Evolutionary conservation across 2,329 filamentous ascomycete genomes (phyloP), one percentile per base, ranked within the genome.

Genomic region (Apiospora pterosperma): DNA sequence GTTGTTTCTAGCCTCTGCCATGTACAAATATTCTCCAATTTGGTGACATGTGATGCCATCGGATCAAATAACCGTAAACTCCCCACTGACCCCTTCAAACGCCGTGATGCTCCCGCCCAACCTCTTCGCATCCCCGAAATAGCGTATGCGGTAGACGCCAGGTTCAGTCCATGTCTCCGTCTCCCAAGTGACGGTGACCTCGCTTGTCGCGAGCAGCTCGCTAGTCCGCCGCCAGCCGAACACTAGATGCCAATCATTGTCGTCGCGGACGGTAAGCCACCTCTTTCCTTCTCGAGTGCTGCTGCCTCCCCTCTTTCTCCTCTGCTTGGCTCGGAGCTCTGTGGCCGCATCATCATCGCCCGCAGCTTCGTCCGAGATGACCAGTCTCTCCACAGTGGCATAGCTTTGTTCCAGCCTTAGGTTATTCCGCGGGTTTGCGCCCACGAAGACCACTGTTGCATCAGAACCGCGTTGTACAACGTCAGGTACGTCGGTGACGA

Each of bases 341-440:
- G 63, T 19, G 55, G 44, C 21, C 36, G 65, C 48, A 34, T 66
- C 64, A 2, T 65, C 55, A 8, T 59, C 39, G 25, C 21, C 11
- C 58, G 69, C 69, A 2, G 59, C 36, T 19, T 12, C 1, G 38
- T 16, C 10, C 28, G 72, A 72, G 14, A 70, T 66, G 19, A 84
- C 76, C 25, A 85, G 80, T 70, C 81, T 82, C 80, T 97, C 93
- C 0, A 97, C 86, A 0, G 90, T 86, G 0, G 90, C 90, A 73
- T 90, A 97, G 0, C 91, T 97, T 14, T 84, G 84, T 73, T 92
- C 93, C 1, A 93, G 86, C 2, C 88, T 86, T 52, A 97, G 84
- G 67, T 96, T 91, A 76, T 97, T 97, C 61, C 94, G 85, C 10
- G 94, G 94, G 72, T 97, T 97, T 4, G 93, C 93, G 21, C 91